phyloP scores from a whole-genome alignment of 2,329 filamentous ascomycete genomes.

The Metarhizium guizhouense region DNA sequence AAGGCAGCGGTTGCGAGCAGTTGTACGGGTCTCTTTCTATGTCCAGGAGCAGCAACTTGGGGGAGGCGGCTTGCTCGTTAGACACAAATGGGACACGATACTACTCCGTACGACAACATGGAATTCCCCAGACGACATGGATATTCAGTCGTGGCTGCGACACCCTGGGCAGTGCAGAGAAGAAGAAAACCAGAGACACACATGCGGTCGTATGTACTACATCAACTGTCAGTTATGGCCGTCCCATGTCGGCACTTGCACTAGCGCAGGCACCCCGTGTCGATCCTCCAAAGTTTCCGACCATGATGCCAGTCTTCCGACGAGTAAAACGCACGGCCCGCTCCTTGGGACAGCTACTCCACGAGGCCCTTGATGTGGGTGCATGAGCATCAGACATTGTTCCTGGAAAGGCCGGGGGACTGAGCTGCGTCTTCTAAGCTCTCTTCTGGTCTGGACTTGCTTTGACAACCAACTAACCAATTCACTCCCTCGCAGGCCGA shows the following conservation, averaged over 20 bases:
- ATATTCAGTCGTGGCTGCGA: too few species aligned
- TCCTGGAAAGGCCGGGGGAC: not conserved
- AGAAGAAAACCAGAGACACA: too few species aligned
- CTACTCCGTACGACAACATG: too few species aligned
- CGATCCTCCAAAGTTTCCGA: not conserved
- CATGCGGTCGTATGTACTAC: not conserved
- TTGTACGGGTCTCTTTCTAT: too few species aligned
- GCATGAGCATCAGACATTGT: conserved; percentile 8
- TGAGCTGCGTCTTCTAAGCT: not conserved
- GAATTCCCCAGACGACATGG: too few species aligned
- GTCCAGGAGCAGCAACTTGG: not conserved
- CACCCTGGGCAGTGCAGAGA: too few species aligned
- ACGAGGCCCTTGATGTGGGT: conserved; percentile 3
- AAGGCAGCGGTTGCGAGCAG: too few species aligned
- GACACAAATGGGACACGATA: not conserved
- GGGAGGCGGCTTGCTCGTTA: not conserved
- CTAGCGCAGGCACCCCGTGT: conserved; percentile 3
- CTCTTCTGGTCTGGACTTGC: not conserved
- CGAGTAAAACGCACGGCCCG: conserved; percentile 1
- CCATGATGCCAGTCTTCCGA: not conserved
- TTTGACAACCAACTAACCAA: not conserved
- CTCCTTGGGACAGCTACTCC: not conserved
- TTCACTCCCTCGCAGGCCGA: not conserved
- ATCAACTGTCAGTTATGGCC: not conserved
- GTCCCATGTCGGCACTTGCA: conserved; percentile 1